Base-by-base conservation (phyloP, 176 grass and related monocot species). In the Oryza australiensis region DNA sequence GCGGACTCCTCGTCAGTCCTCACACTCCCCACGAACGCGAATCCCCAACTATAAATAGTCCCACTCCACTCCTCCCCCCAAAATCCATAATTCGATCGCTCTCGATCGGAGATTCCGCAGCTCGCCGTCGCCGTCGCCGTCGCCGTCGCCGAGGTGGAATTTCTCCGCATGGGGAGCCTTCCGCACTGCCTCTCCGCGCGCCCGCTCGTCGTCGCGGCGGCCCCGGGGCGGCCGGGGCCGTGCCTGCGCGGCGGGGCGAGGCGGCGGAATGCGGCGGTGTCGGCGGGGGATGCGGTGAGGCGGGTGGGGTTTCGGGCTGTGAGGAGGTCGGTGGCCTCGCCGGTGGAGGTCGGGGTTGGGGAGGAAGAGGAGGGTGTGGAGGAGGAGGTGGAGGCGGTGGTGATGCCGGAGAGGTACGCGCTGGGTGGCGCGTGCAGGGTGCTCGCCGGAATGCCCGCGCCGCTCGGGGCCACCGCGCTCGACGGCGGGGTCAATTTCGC, bases 401-500 rank as follows among this genome's bases (percentile, higher is more conserved):
- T 32, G 13, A 45, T 3, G 5, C 78, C 46, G 84, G 74, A 90
- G 74, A 87, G 87, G 72, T 82, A 72, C 62, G 81, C 84, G 35
- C 51, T 82, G 26, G 80, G 77, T 35, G 84, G 86, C 66, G 71
- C 81, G 64, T 91, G 86, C 66, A 74, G 77, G 45, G 90, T 94
- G 82, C 87, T 98, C 78, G 86, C 86, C 0, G 95, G 95, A 89
- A 83, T 71, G 42, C 90, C 95, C 33, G 40, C 57, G 32, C 95
- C 92, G 57, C 90, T 98, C 1, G 95, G 95, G 4, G 86, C 95
- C 60, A 94, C 92, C 53, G 81, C 81, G 64, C 86, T 55, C 73
- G 77, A 63, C n/a, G 92, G 88, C 6, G 91, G 91, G 53, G 90
- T 98, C 83, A 98, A 98, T 84, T 98, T 98, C 59, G 88, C 95